Conservation (phyloP, 345 rosid genomes). For the Lepidium sativum region DNA sequence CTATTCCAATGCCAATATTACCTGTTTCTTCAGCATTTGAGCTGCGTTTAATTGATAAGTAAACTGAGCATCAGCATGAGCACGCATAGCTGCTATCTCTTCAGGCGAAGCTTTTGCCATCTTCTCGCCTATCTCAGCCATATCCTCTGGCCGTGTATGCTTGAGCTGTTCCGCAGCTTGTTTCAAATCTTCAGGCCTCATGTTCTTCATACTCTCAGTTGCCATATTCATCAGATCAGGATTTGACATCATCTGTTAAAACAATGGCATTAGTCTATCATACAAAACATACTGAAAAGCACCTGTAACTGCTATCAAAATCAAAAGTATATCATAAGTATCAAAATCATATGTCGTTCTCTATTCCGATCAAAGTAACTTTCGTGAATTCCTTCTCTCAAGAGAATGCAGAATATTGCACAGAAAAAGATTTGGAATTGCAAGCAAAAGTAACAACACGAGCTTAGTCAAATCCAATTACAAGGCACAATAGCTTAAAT, state of each 20-base stretch:
- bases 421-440: neutral
- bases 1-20: slow-evolving; percentile 5
- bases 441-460: neutral
- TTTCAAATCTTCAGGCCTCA: slow-evolving; percentile 82
- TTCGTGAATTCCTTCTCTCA: neutral
- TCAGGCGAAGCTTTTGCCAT: slow-evolving; percentile 83
- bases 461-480: neutral
- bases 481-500: neutral
- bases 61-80: slow-evolving; percentile 66
- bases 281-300: neutral
- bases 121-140: slow-evolving; percentile 86
- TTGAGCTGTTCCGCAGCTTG: slow-evolving; percentile 89
- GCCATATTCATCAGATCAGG: slow-evolving; percentile 97
- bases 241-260: slow-evolving; percentile 79
- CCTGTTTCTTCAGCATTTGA: slow-evolving; percentile 81
- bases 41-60: slow-evolving; percentile 69
- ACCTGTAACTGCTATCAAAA: neutral
- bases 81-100: slow-evolving; percentile 73
- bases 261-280: neutral
- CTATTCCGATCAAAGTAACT: neutral
- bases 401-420: neutral
- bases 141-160: slow-evolving; percentile 69
- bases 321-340: neutral
- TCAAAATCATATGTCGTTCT: too few relatives aligned
- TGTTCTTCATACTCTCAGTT: slow-evolving; percentile 83